Conservation (phyloP, 1,139 yeast species). For the Meyerozyma sp. region DNA sequence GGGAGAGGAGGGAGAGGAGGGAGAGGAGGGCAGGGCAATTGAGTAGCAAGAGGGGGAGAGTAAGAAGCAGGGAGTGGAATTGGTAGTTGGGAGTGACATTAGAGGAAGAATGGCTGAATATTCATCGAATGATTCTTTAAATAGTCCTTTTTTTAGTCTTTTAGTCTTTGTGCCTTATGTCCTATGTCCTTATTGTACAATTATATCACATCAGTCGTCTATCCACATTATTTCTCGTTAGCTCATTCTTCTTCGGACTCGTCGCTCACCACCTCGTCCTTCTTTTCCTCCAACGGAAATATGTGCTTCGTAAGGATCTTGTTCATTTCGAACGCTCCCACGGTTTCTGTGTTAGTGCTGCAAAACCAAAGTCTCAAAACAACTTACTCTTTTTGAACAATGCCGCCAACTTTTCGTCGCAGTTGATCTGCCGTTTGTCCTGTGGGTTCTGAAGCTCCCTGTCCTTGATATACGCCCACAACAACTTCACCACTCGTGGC, state of each 20-base stretch:
- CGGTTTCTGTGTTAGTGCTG: constrained; percentile 32
- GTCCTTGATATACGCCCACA: constrained; percentile 72
- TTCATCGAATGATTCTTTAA: too few relatives aligned
- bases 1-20: background rate
- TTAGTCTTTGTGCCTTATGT: too few relatives aligned
- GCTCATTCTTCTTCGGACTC: background rate
- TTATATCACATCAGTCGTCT: background rate
- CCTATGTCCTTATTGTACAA: background rate
- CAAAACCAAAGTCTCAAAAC: background rate
- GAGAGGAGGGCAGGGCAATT: background rate
- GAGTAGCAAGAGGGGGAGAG: background rate
- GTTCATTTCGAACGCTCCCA: constrained; percentile 67
- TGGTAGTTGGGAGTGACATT: too few relatives aligned
- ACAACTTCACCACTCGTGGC: constrained; percentile 64
- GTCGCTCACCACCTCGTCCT: constrained; percentile 4
- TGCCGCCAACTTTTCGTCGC: constrained; percentile 58
- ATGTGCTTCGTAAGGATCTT: constrained; percentile 54
- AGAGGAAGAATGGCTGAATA: too few relatives aligned
- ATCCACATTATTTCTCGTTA: background rate
- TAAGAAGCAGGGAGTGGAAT: background rate
- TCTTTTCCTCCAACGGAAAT: constrained; percentile 23
- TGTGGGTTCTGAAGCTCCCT: constrained; percentile 63
- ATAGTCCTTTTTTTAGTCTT: too few relatives aligned
- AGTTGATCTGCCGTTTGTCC: constrained; percentile 60
- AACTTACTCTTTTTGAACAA: constrained; percentile 49